Base-by-base conservation (phyloP, 2,329 filamentous ascomycete species). In the Rhynchosporium secalis region DNA sequence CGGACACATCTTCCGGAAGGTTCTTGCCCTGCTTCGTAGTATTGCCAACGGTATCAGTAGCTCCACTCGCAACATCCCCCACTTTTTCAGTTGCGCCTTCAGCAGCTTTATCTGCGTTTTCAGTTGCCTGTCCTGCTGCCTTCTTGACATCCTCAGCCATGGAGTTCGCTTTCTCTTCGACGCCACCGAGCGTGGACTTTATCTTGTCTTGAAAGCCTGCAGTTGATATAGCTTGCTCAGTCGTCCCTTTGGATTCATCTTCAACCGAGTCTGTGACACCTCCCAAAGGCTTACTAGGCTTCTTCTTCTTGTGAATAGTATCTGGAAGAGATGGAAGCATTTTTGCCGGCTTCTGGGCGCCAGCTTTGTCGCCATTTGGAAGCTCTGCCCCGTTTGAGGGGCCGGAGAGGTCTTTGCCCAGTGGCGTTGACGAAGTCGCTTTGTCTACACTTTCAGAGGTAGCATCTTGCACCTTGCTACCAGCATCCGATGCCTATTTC, bases 151-250 rank as follows among this genome's bases (percentile, higher is more conserved):
- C 56, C 6, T 38, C 51, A 29, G 58, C 56, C 28, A 49, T 9
- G 15, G 55, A 55, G 31, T 56, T 26, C 6, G 58, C 58, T 33
- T 63, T 49, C 10, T 47, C 29, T 40, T 45, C 20, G 13, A 54
- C 51, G 33, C 46, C 40, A 20, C 38, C 57, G 20, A 49, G 48
- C 13, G 59, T 56, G 49, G 47, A 45, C 9, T 61, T n/a, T 15
- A 56, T 56, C 36, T 64, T 59, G 46, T 56, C 45, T 38, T 31
- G 51, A n/a, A 28, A 54, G 29, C 51, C 56, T 51, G 60, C 60
- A 38, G 60, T 52, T 26, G 56, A 60, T 13, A 8, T 57, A 13
- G 60, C 52, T 26, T 58, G 56, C 46, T 65, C 60, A 9, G 33
- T 20, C 4, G 55, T 51, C n/a, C 54, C 52, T n/a, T 54, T 43